These are phyloP conservation scores for Herpotrichia juniperi DNA, from an alignment of 2,329 filamentous ascomycete species.

Conservation along the genomic window DNA sequence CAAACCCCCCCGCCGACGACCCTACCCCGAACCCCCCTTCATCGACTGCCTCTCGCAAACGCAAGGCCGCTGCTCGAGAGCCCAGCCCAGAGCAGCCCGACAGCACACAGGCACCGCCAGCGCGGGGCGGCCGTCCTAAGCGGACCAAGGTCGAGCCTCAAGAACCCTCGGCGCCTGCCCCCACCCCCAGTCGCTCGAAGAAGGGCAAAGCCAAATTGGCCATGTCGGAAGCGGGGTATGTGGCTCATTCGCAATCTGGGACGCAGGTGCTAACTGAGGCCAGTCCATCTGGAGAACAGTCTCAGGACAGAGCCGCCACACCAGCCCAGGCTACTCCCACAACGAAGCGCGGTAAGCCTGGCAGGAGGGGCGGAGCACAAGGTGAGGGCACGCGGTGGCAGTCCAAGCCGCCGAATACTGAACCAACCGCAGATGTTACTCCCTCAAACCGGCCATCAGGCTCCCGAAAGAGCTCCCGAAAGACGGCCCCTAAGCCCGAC, in stretches of 20 bases:
- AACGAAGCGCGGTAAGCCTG: constrained; percentile 76
- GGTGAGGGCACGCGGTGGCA: constrained; percentile 45
- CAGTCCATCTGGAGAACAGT: constrained; percentile 68
- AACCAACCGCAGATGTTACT: constrained; percentile 24
- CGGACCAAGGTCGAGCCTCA: constrained; percentile 69
- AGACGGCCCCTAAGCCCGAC: constrained; percentile 52
- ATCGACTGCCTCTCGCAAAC: constrained; percentile 69
- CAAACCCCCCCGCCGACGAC: constrained; percentile 51
- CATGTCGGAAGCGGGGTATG: constrained; percentile 77
- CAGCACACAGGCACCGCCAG: constrained; percentile 37
- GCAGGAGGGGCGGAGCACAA: constrained; percentile 70
- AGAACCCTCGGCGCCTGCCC: constrained; percentile 46
- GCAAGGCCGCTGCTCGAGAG: constrained; percentile 67
- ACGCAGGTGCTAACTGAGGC: constrained; percentile 28
- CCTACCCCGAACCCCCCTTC: constrained; percentile 49
- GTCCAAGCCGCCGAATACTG: constrained; percentile 27
- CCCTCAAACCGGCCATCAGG: constrained; percentile 27
- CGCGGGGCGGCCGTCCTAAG: constrained; percentile 51
- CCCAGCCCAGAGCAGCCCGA: constrained; percentile 51
- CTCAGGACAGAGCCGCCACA: constrained; percentile 65
- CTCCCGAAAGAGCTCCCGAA: constrained; percentile 40
- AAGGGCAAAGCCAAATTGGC: constrained; percentile 66
- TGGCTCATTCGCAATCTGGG: constrained; percentile 11
- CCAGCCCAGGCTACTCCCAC: constrained; percentile 63
- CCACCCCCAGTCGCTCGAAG: constrained; percentile 55